Evolutionary conservation across 208 protist genomes (phyloP).

Genomic region (Acanthamoeba castellanii): DNA sequence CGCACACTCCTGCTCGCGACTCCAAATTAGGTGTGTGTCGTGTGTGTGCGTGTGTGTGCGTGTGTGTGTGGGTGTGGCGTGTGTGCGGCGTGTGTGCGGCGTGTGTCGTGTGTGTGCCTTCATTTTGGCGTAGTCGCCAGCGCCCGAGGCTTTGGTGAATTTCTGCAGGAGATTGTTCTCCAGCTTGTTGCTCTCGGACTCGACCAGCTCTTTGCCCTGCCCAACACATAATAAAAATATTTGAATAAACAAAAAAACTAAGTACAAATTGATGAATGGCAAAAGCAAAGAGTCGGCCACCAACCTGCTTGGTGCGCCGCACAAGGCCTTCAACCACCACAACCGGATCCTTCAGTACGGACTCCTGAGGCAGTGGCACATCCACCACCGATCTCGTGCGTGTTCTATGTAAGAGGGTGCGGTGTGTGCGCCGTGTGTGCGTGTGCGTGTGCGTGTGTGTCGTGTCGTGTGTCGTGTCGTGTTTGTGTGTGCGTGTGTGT

Average conservation of each 20-base stretch:
- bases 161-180: conserved; percentile 47
- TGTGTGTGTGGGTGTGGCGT: no score
- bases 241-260: neutral
- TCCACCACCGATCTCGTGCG: neutral
- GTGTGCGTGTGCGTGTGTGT: neutral
- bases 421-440: no score
- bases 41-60: no score
- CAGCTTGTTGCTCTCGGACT: conserved; percentile 64
- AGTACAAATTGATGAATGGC: neutral
- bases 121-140: conserved; percentile 21
- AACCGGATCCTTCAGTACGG: conserved; percentile 7
- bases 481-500: no score
- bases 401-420: neutral
- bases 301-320: conserved; percentile 36
- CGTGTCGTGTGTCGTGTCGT: no score
- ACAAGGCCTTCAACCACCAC: neutral
- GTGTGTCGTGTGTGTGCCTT: conserved; percentile 36
- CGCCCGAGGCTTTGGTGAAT: conserved; percentile 43
- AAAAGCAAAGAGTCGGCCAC: neutral
- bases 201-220: conserved; percentile 53
- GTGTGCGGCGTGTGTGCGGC: no score
- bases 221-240: neutral
- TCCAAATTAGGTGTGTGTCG: no score
- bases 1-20: conserved; percentile 2
- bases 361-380: neutral